Base-by-base conservation (phyloP, 2,329 filamentous ascomycete genomes). In the Hymenotorrendiella dingleyae region DNA sequence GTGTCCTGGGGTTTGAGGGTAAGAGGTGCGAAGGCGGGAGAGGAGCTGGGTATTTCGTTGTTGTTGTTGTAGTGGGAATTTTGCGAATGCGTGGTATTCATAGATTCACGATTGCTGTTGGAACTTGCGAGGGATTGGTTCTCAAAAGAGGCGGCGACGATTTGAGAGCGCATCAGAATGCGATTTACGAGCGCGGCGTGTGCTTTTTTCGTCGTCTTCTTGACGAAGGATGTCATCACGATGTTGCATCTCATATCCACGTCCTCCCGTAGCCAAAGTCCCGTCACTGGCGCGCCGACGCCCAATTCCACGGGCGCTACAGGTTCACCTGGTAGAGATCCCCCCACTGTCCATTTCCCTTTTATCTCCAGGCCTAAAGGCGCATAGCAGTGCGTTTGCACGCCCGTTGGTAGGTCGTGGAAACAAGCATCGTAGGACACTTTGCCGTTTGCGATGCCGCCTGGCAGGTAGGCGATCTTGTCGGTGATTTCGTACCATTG, bases 381-480 rank as follows among this genome's bases (percentile, higher is more conserved):
- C 4, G 87, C 88, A 57, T 88, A 91, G 55, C 82, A 81, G 61
- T 94, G 88, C 11, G 87, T 94, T 65, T 89, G 81, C 21, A 94
- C 64, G 4, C 88, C 87, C 43, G 75, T 69, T 4, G 79, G 69
- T 16, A 87, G 69, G 57, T 94, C 78, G 63, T 87, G 77, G 61
- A 94, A 94, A 55, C 84, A 87, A 42, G 78, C 85, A 30, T 83
- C 86, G 68, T 94, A 94, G 22, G 73, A 79, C 45, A 94, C 74
- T 56, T 84, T 80, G 46, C 83, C 78, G 12, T 74, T 74, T 32
- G 76, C 70, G 4, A 82, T 55, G n/a, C 55, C 53, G 11, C 82
- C 82, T 0, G 86, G 86, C 1, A 91, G 67, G 58, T 88, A 89
- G 40, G 77, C 72, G 54, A 94, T 82, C 57, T 77, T 78, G 67